Conservation (phyloP, 2,329 filamentous ascomycete species). For the Beauveria australis region DNA sequence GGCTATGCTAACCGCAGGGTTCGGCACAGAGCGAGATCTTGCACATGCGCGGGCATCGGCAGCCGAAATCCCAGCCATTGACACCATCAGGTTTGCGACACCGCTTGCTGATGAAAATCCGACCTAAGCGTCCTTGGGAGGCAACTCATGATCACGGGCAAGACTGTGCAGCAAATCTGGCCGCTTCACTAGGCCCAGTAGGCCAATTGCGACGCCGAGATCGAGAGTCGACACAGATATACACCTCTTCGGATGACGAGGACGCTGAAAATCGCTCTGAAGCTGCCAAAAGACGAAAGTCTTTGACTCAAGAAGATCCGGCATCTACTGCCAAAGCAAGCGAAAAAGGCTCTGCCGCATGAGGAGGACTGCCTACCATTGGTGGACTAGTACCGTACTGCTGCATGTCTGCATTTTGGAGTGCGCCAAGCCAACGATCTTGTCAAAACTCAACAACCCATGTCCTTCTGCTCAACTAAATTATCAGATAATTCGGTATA, state of each 20-base stretch:
- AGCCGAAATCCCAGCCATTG: constrained; percentile 17
- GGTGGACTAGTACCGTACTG: background rate
- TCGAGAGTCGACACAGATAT: constrained; percentile 20
- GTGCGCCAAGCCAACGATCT: background rate
- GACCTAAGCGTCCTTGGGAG: constrained; percentile 19
- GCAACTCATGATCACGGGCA: constrained; percentile 14
- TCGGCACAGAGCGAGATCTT: constrained; percentile 5
- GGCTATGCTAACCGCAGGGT: background rate
- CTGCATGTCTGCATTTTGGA: background rate
- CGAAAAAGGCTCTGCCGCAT: background rate
- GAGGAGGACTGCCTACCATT: background rate
- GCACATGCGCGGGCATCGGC: background rate
- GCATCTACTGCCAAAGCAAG: background rate
- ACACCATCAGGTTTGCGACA: constrained; percentile 18
- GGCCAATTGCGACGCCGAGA: constrained; percentile 10
- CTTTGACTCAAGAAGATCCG: constrained; percentile 9
- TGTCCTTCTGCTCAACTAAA: background rate
- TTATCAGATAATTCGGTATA: background rate
- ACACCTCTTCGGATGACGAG: constrained; percentile 16
- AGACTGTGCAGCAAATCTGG: background rate
- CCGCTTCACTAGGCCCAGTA: background rate
- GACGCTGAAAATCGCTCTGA: constrained; percentile 14
- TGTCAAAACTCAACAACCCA: background rate
- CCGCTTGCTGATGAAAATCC: constrained; percentile 18
- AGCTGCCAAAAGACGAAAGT: constrained; percentile 17